Base-by-base conservation (phyloP, 2,329 filamentous ascomycete genomes). In the Fusarium sp. region DNA sequence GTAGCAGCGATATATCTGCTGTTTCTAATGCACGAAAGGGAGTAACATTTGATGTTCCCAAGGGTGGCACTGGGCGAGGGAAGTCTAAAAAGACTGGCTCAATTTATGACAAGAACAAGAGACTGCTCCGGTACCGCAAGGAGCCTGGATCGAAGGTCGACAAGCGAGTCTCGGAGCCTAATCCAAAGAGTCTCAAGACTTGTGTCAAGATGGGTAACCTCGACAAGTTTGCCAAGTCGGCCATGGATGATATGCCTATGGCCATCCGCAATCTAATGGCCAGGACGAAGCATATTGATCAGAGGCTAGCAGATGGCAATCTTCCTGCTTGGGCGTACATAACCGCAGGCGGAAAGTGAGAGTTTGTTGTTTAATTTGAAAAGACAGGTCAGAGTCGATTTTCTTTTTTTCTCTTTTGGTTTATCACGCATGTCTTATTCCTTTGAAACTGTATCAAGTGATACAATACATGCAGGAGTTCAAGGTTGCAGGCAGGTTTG, bases 191-290 rank as follows among this genome's bases (percentile, higher is more conserved):
- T 10, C 57, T 13, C 20, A 40, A n/a, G 35, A 24, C 20, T 24
- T 18, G 45, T 14, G 47, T 34, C 29, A 71, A 62, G 54, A 42
- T 61, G 5, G 63, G 16, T 34, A 14, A 20, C 27, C 29, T 69
- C n/a, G 34, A 60, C 16, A 18, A 40, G 4, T 47, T 42, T 60
- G 62, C 67, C 9, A 37, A 64, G n/a, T 20, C 50, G 16, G 40
- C 45, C 14, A 31, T 74, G 37, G 60, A 67, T 4, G 42, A 57
- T 16, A 59, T 76, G 69, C 76, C 76, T 27, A 67, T 76, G 27
- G 73, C 75, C 35, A 62, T 78, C 35, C 74, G 66, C 24, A 78
- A 77, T 31, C 62, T 78, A 37, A 47, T 67, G 16, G 29, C 54
- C 40, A 70, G 76, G 5, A 38, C 64, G 6, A 40, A 59, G 47